A percentile compares a stretch with the other conserved stretches of the same genome.
Conservation (phyloP, 2,329 filamentous ascomycete species). For the Lachnellula willkommii region DNA sequence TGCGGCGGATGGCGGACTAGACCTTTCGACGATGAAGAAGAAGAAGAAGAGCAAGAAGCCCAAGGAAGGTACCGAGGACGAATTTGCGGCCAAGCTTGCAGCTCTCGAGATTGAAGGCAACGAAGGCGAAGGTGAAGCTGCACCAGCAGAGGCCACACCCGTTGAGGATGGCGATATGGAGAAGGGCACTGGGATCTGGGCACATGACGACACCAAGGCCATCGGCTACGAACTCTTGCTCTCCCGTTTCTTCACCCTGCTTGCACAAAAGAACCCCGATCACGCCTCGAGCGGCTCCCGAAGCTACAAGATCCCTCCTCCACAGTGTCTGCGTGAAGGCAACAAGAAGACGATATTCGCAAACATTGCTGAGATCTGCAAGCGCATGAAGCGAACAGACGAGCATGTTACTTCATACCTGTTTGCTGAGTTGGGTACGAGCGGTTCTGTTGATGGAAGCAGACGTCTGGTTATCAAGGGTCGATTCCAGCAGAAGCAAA, state of each 20-base stretch:
- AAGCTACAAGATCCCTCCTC: conserved; percentile 98
- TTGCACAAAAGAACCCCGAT: conserved; percentile 95
- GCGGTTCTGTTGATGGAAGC: conserved; percentile 87
- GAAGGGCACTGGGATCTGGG: conserved; percentile 35
- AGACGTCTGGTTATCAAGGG: conserved; percentile 96
- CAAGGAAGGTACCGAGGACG: conserved; percentile 31
- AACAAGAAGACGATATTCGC: conserved; percentile 99
- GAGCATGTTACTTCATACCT: conserved; percentile 97
- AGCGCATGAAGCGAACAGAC: conserved; percentile 97
- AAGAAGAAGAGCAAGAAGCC: conserved; percentile 35
- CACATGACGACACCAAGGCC: conserved; percentile 35
- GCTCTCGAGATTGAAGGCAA: conserved; percentile 30
- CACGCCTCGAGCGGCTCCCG: conserved; percentile 81
- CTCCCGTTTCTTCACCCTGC: conserved; percentile 86
- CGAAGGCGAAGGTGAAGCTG: conserved; percentile 23
- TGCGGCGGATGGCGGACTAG: conserved; percentile 44
- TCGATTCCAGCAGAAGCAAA: conserved; percentile 99
- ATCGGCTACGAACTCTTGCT: conserved; percentile 85
- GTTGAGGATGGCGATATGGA: conserved; percentile 32
- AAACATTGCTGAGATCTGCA: conserved; percentile 98
- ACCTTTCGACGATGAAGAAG: conserved; percentile 35
- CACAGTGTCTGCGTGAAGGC: conserved; percentile 97
- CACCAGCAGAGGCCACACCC: conserved; percentile 18
- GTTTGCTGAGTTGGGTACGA: conserved; percentile 97
- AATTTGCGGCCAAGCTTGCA: conserved; percentile 31